Base-by-base conservation (phyloP, 2,329 filamentous ascomycete species). In the Hypoxylon sp. region DNA sequence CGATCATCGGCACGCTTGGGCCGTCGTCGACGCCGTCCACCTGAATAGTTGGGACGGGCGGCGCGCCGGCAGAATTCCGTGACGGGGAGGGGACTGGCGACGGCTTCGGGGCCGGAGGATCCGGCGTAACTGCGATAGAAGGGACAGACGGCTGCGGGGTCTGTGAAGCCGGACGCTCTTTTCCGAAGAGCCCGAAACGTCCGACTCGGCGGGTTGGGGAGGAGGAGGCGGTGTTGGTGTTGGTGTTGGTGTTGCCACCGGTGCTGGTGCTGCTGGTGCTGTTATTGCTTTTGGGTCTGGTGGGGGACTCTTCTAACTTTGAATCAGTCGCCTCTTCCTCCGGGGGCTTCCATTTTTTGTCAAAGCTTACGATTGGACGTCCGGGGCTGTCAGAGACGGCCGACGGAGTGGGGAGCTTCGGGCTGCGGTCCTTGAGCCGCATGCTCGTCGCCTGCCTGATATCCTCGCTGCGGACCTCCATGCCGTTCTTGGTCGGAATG, bases 291-390 rank as follows among this genome's bases (percentile, higher is more conserved):
- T 56, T 69, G 73, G 71, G 71, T 64, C 67, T 72, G 71, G 36
- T 40, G n/a, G 16, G 36, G 36, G 73, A 70, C 79, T 82, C 81
- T 78, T 84, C 83, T 81, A 86, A 82, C 79, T 90, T 91, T 82
- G 87, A 80, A 87, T 93, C 90, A 84, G 91, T 84, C 79, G 83
- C 83, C 83, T 86, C 83, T 77, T 91, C 89, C 77, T 91, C 89
- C 77, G 86, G 87, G 76, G 89, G 86, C 83, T 89, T 91, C 89
- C 93, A 97, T 77, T 91, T 87, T 74, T 87, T 87, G 80, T 97
- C 87, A 85, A 98, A 98, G 85, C 95, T 98, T 84, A 98, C 95
- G 83, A 98, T 98, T 68, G 95, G 95, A 76, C 95, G 89, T 73
- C 93, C 93, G 73, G 92, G 91, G 75, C 87, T 91, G 81, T 97